These are phyloP conservation scores for Diaporthe citriasiana DNA, from an alignment of 2,329 filamentous ascomycete genomes.

Conservation along the genomic window DNA sequence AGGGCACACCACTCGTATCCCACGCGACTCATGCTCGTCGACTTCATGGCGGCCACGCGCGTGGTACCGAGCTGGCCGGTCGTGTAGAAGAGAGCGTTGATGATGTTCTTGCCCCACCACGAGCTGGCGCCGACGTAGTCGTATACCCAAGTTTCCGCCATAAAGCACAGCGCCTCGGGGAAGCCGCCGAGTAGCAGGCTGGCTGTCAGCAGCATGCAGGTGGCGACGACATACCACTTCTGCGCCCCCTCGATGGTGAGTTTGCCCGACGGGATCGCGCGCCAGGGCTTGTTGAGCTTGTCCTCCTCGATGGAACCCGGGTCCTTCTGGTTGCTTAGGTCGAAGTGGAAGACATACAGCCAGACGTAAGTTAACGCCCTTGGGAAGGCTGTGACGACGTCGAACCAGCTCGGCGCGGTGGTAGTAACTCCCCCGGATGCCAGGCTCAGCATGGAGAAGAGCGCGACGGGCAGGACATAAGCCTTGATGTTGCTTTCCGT, in stretches of 20 bases:
- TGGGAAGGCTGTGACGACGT: neutral
- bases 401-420: slow-evolving; percentile 22
- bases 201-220: slow-evolving; percentile 47
- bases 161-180: slow-evolving; percentile 42
- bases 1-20: slow-evolving; percentile 30
- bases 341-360: slow-evolving; percentile 34
- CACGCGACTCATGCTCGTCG: slow-evolving; percentile 35
- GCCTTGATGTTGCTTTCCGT: slow-evolving; percentile 42
- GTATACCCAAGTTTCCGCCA: slow-evolving; percentile 56
- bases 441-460: slow-evolving; percentile 41
- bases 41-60: slow-evolving; percentile 3
- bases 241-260: slow-evolving; percentile 48
- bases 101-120: slow-evolving; percentile 12
- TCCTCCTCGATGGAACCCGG: slow-evolving; percentile 41
- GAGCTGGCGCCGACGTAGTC: slow-evolving; percentile 46
- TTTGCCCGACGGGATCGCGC: slow-evolving; percentile 45
- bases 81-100: slow-evolving; percentile 20
- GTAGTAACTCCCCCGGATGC: slow-evolving; percentile 38
- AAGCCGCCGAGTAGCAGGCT: neutral
- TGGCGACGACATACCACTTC: slow-evolving; percentile 29
- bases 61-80: neutral
- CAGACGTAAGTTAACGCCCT: slow-evolving; percentile 12
- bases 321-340: slow-evolving; percentile 37
- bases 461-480: slow-evolving; percentile 38
- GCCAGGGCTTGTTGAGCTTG: slow-evolving; percentile 42